phyloP scores from a whole-genome alignment of 75 land plant genomes.

The Pinus taeda region DNA sequence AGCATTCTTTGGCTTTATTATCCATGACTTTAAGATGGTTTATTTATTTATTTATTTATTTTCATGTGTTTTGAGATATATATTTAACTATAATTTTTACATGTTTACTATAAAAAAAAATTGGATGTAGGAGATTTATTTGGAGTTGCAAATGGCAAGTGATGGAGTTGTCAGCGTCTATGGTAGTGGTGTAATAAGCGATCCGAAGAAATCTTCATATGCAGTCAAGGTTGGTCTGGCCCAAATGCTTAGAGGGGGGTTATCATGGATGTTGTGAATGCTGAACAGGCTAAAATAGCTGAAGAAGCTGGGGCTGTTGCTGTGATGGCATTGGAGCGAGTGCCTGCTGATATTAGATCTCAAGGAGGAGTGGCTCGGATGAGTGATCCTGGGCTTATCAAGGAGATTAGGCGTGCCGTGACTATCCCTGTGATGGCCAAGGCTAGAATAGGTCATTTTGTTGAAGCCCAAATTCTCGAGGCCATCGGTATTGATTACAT shows the following conservation, averaged over 20 bases:
- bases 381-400: conserved; percentile 73
- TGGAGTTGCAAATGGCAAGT: conserved; percentile 36
- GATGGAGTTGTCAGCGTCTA: conserved; percentile 72
- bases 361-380: conserved; percentile 84
- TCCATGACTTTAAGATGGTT: not conserved
- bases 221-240: conserved; percentile 79
- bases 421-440: conserved; percentile 90
- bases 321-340: conserved; percentile 79
- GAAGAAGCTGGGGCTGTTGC: conserved; percentile 83
- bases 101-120: no score
- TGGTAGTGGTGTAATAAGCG: conserved; percentile 51
- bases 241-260: conserved; percentile 79
- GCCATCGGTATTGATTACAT: conserved; percentile 78
- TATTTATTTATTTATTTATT: no score
- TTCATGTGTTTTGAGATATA: no score
- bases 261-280: conserved; percentile 80
- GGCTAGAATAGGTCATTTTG: conserved; percentile 84
- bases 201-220: conserved; percentile 51
- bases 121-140: not conserved
- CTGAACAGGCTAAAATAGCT: conserved; percentile 73
- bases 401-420: conserved; percentile 72
- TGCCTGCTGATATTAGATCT: conserved; percentile 72
- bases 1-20: not conserved
- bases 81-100: no score
- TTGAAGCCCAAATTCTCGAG: conserved; percentile 81